Evolutionary conservation across 116 monocot genomes (phyloP), one percentile per base, ranked within the genome.

Genomic region (Phalaenopsis hybrid): DNA sequence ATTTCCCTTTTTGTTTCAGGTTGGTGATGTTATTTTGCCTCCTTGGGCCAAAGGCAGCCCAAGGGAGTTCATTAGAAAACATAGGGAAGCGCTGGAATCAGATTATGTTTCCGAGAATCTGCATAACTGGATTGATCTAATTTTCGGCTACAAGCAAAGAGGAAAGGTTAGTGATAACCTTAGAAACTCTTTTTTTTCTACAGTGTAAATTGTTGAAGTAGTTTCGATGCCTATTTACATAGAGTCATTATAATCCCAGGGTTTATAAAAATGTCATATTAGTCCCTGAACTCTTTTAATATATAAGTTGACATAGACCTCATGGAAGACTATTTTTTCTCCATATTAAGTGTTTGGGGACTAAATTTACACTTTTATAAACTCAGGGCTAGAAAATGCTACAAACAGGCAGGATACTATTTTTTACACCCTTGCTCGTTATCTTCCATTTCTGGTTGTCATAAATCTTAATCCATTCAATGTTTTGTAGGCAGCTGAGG

Each of bases 121-220:
- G 63, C 99, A 99, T 81, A 94, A 95, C 21, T 99, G 99, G 99
- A 99, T 99, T 75, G 99, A 99, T 73, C 95, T 99, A 31, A 95
- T 99, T 43, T 99, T 99, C 85, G 99, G 99, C 49, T 90, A 92
- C 88, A 99, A 92, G 67, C 99, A 99, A 77, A 90, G 95, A 49
- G 99, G 95, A 57, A 95, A 95, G 95, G 99, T 95, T 74, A 80
- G 83, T 55, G 51, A 44, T 79, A 59, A 48, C 31, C 15, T 48
- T 34, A 72, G 18, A 17, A 57, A 28, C 46, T 48, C 17, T 78
- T 7, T 18, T 0, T n/a, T 50, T 41, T 41, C 41, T 41, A 4
- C 41, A 2, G 41, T 3, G 41, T 41, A 41, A 41, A 41, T 41
- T 41, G 41, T 41, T 4, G 4, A 4, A 41, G 1, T 41, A 41